Conservation (phyloP, 306 rosid genomes). For the Prunus padus region DNA sequence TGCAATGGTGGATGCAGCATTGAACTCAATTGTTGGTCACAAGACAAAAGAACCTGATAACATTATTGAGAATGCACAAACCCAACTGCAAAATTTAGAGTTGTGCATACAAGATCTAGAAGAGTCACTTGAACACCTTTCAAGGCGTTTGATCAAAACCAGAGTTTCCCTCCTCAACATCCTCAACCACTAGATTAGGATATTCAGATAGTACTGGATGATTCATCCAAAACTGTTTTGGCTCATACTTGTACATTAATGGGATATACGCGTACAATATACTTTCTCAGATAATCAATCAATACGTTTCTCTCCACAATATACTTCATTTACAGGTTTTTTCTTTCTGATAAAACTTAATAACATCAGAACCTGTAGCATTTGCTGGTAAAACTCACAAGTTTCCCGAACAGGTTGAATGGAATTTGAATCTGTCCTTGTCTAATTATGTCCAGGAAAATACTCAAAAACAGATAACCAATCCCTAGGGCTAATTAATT, state of each 20-base stretch:
- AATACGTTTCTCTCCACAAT: neutral
- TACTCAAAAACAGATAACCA: neutral
- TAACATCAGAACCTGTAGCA: too few relatives aligned
- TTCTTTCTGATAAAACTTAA: too few relatives aligned
- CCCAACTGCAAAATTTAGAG: constrained; percentile 14
- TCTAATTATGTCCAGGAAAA: neutral
- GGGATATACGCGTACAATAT: neutral
- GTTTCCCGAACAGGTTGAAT: too few relatives aligned
- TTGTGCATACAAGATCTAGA: constrained; percentile 4
- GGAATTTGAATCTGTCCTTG: neutral
- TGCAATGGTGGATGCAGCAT: neutral
- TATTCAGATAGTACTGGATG: neutral
- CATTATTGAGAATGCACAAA: constrained; percentile 15
- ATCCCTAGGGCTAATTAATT: neutral
- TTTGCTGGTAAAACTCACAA: neutral
- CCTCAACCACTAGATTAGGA: constrained; percentile 24
- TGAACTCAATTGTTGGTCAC: too few relatives aligned
- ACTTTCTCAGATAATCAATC: too few relatives aligned
- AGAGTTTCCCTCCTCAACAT: constrained; percentile 39
- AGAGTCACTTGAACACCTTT: neutral
- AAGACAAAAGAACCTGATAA: neutral
- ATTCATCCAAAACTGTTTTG: neutral
- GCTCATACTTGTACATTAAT: constrained; percentile 1
- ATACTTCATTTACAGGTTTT: neutral
- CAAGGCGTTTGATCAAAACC: constrained; percentile 26